These are phyloP conservation scores for Talaromyces islandicus DNA, from an alignment of 2,329 filamentous ascomycete genomes.

Conservation along the genomic window DNA sequence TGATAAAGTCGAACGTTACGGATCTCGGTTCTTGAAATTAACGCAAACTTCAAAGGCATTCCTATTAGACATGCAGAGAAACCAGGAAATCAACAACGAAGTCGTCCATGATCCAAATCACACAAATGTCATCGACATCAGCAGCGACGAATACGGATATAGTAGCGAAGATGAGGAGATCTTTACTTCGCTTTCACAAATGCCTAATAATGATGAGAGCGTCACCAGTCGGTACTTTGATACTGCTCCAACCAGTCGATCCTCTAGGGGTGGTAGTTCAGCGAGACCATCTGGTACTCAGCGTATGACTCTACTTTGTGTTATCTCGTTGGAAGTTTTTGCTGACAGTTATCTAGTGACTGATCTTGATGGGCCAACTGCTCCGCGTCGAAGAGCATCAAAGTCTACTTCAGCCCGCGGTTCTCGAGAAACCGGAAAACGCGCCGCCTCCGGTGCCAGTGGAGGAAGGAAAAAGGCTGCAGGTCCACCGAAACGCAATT, in stretches of 20 bases:
- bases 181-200: slow-evolving; percentile 20
- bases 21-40: slow-evolving; percentile 37
- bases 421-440: background rate
- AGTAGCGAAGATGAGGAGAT: slow-evolving; percentile 26
- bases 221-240: slow-evolving; percentile 32
- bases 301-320: background rate
- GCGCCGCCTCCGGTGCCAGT: background rate
- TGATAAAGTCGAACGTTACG: slow-evolving; percentile 41
- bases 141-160: slow-evolving; percentile 35
- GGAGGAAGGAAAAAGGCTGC: background rate
- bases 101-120: slow-evolving; percentile 40
- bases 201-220: background rate
- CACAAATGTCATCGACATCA: slow-evolving; percentile 40
- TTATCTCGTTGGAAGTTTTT: background rate
- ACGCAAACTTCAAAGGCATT: slow-evolving; percentile 31
- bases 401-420: slow-evolving; percentile 4
- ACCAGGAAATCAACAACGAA: slow-evolving; percentile 36
- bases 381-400: background rate
- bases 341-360: slow-evolving; percentile 4
- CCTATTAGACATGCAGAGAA: slow-evolving; percentile 37
- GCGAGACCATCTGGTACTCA: slow-evolving; percentile 3
- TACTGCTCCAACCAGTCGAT: slow-evolving; percentile 8
- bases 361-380: background rate
- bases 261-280: background rate
- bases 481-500: background rate